Percentiles rank a stretch among this genome's conserved stretches.
These are phyloP conservation scores for Exophiala bonariae DNA, from an alignment of 2,329 filamentous ascomycete species.

Conservation along the genomic window DNA sequence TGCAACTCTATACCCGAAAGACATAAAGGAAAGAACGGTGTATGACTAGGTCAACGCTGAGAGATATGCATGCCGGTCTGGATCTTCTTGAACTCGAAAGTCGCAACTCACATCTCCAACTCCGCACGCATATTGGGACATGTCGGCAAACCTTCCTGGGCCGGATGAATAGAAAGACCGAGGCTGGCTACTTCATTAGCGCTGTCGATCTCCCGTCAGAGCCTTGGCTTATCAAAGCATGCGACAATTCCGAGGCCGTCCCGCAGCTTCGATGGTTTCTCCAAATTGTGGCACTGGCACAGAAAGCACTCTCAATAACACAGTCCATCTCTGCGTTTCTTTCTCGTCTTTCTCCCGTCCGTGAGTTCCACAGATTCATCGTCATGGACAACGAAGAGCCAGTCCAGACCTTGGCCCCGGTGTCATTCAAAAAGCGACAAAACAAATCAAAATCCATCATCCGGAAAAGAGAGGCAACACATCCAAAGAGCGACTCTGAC, in stretches of 20 bases:
- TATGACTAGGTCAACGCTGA: no score
- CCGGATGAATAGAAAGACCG: not conserved
- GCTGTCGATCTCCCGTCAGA: constrained; percentile 10
- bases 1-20: not conserved
- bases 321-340: not conserved
- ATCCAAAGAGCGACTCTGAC: constrained; percentile 55
- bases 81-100: no score
- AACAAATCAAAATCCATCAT: constrained; percentile 75
- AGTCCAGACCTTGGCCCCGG: constrained; percentile 31
- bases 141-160: no score
- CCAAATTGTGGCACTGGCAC: no score
- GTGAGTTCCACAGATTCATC: not conserved
- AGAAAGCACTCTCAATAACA: no score
- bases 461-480: constrained; percentile 77
- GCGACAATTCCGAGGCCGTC: not conserved
- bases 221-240: constrained; percentile 10
- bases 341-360: not conserved
- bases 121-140: no score
- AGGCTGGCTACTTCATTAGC: no score
- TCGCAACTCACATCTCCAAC: no score
- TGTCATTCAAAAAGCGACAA: constrained; percentile 78
- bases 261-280: no score
- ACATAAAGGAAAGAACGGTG: not conserved
- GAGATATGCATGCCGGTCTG: no score
- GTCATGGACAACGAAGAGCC: constrained; percentile 30